These are phyloP conservation scores for Ricinus communis DNA, from an alignment of 345 rosid genomes.

Conservation along the genomic window DNA sequence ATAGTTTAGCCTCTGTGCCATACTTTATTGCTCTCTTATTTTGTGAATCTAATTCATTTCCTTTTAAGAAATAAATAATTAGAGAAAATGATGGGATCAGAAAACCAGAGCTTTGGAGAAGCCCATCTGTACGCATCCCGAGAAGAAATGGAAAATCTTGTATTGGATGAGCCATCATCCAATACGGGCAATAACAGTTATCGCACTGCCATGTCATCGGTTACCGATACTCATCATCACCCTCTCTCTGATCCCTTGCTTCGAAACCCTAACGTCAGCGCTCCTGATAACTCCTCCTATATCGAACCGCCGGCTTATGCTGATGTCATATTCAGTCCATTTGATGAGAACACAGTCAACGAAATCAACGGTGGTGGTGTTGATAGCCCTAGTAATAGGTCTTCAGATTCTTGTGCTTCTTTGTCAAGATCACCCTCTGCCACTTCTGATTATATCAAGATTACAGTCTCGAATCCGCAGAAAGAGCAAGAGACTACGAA, in stretches of 20 bases:
- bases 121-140: constrained; percentile 51
- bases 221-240: constrained; percentile 49
- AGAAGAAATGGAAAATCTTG: constrained; percentile 74
- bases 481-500: constrained; percentile 77
- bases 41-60: background rate
- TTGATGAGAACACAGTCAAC: constrained; percentile 50
- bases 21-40: too few relatives aligned
- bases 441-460: constrained; percentile 55
- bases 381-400: constrained; percentile 45
- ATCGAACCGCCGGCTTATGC: constrained; percentile 93
- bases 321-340: constrained; percentile 80
- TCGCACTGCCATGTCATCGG: constrained; percentile 67
- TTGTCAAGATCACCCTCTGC: constrained; percentile 64
- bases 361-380: constrained; percentile 58
- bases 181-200: constrained; percentile 27
- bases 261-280: constrained; percentile 37
- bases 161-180: constrained; percentile 42
- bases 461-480: constrained; percentile 84
- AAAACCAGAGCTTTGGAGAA: constrained; percentile 55
- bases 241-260: constrained; percentile 68
- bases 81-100: constrained; percentile 79
- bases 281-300: constrained; percentile 40
- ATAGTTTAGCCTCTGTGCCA: background rate
- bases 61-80: background rate
- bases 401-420: constrained; percentile 37